These are phyloP conservation scores for Ascochyta clinopodiicola DNA, from an alignment of 2,329 filamentous ascomycete species.

Conservation along the genomic window DNA sequence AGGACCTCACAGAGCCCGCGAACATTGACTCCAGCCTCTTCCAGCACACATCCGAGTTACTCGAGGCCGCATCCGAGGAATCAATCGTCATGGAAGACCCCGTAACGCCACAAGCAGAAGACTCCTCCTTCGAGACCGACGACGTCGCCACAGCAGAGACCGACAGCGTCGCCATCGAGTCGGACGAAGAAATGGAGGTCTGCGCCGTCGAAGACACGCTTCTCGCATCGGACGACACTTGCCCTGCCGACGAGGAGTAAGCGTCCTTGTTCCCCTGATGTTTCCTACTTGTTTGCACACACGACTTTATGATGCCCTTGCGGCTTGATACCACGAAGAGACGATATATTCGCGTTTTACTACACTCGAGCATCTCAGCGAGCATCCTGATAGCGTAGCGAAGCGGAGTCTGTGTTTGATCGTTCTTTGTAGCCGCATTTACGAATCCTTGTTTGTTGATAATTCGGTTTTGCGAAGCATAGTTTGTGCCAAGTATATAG, in stretches of 20 bases:
- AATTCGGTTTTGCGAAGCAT: not conserved
- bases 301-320: not conserved
- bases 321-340: not conserved
- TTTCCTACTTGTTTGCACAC: not conserved
- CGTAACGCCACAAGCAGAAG: conserved; percentile 13
- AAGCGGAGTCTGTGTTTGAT: not conserved
- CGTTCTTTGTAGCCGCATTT: not conserved
- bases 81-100: conserved; percentile 16
- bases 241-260: not conserved
- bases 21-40: conserved; percentile 11
- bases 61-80: conserved; percentile 6
- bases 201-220: conserved; percentile 2
- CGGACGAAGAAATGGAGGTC: conserved; percentile 17
- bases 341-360: conserved; percentile 3
- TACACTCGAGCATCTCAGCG: conserved; percentile 3
- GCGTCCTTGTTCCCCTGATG: not conserved
- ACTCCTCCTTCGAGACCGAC: conserved; percentile 4
- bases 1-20: conserved; percentile 16
- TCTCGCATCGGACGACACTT: not conserved
- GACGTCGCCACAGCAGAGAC: conserved; percentile 7
- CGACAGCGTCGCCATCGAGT: conserved; percentile 14
- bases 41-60: conserved; percentile 12
- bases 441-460: not conserved
- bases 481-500: not conserved
- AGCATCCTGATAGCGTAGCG: conserved; percentile 1